Percentiles rank a stretch among this genome's conserved stretches.
phyloP scores from a whole-genome alignment of 2,329 filamentous ascomycete genomes.

The Aspergillus fijiensis region DNA sequence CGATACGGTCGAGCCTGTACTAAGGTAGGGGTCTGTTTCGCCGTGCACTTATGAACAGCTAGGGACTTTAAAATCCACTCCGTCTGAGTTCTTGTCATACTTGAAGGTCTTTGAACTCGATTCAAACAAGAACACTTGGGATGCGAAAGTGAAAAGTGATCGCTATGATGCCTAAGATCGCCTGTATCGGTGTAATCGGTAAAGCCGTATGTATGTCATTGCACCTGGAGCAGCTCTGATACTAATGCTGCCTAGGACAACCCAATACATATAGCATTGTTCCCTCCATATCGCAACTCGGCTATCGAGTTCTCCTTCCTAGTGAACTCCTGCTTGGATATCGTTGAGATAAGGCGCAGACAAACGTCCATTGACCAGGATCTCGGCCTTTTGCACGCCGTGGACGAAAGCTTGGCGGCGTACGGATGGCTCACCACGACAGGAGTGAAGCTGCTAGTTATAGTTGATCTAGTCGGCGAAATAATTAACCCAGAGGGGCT shows the following conservation, averaged over 20 bases:
- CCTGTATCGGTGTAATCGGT: constrained; percentile 90
- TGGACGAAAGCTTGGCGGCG: constrained; percentile 88
- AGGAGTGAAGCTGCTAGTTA: constrained; percentile 82
- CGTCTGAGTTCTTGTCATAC: too few relatives aligned
- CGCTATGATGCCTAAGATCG: constrained; percentile 70
- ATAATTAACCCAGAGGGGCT: constrained; percentile 31
- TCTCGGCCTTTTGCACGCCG: constrained; percentile 84
- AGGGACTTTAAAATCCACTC: too few relatives aligned
- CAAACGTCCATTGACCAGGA: constrained; percentile 75
- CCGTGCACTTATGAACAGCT: too few relatives aligned
- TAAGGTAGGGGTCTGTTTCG: too few relatives aligned
- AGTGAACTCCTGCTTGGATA: constrained; percentile 85
- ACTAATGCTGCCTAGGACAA: constrained; percentile 68
- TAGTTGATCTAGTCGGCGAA: constrained; percentile 85
- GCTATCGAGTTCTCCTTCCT: constrained; percentile 85
- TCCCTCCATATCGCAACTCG: constrained; percentile 68
- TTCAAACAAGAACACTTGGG: not conserved
- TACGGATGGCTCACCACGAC: constrained; percentile 98
- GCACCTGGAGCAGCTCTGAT: not conserved
- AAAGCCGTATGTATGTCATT: constrained; percentile 66
- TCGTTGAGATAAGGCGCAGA: constrained; percentile 83
- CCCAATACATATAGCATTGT: constrained; percentile 88
- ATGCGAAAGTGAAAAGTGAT: not conserved
- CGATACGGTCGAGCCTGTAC: too few relatives aligned
- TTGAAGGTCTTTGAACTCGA: too few relatives aligned